Evolutionary conservation across 1,284 basidiomycete genomes (phyloP).

Genomic region (Cryptococcus maquisensis): DNA sequence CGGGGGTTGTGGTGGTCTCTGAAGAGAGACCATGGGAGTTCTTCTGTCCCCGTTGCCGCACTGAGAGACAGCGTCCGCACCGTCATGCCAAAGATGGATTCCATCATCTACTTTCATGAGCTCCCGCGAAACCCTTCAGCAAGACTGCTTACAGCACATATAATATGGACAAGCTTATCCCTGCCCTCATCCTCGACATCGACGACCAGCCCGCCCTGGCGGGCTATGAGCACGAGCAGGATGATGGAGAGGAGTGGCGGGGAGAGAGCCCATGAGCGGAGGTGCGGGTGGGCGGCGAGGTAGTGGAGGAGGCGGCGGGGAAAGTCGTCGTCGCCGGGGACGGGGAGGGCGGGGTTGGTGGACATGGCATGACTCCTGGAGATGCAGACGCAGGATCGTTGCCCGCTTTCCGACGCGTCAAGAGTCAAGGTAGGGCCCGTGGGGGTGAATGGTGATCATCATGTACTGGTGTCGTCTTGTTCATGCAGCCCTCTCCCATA

Average conservation of each 20-base stretch:
- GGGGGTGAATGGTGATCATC: too few species aligned
- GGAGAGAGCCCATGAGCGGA: slow-evolving; percentile 25
- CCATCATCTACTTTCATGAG: slow-evolving; percentile 20
- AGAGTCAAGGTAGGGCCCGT: too few species aligned
- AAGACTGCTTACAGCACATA: slow-evolving; percentile 6
- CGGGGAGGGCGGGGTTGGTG: slow-evolving; percentile 5
- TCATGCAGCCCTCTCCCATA: too few species aligned
- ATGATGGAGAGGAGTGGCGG: slow-evolving; percentile 30
- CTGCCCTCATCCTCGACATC: slow-evolving; percentile 19
- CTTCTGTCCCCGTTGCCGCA: slow-evolving; percentile 1
- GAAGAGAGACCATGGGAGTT: slow-evolving; percentile 1
- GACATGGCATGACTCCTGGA: too few species aligned
- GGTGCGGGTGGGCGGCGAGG: slow-evolving; percentile 5
- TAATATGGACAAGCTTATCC: slow-evolving; percentile 1
- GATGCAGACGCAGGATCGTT: too few species aligned
- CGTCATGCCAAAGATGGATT: slow-evolving; percentile 28
- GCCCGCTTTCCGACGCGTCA: too few species aligned
- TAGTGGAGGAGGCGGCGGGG: slow-evolving; percentile 19
- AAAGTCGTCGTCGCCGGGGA: slow-evolving; percentile 13
- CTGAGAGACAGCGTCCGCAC: slow-evolving; percentile 15
- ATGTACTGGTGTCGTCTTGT: too few species aligned
- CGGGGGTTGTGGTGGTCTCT: background rate
- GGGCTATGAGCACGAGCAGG: slow-evolving; percentile 30
- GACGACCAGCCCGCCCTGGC: slow-evolving; percentile 34
- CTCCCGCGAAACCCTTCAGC: slow-evolving; percentile 15